Conservation (phyloP, 2,329 filamentous ascomycete genomes). For the Paecilomyces dactylethromorphus region DNA sequence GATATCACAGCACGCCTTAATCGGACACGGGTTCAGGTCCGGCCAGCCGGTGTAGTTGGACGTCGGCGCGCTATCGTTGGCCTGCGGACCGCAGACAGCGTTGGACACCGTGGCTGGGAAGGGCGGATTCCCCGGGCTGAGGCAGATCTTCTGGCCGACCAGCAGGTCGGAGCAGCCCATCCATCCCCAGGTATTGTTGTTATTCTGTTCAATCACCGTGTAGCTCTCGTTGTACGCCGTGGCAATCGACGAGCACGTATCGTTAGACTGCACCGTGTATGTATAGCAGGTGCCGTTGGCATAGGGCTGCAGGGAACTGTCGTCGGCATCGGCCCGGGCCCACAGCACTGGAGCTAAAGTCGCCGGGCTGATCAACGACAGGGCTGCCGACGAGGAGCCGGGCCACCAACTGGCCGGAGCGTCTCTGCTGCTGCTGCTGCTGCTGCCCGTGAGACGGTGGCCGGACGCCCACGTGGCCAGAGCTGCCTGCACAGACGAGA, state of each 20-base stretch:
- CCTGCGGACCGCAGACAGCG: slow-evolving; percentile 38
- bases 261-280: slow-evolving; percentile 26
- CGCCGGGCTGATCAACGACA: too few species aligned
- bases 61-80: slow-evolving; percentile 26
- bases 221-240: slow-evolving; percentile 23
- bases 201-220: slow-evolving; percentile 29
- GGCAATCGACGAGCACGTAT: slow-evolving; percentile 27
- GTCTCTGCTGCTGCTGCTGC: too few species aligned
- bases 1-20: slow-evolving; percentile 36
- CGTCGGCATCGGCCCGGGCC: too few species aligned
- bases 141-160: slow-evolving; percentile 25
- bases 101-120: slow-evolving; percentile 29
- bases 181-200: slow-evolving; percentile 39
- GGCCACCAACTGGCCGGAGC: too few species aligned
- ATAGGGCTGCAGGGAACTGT: too few species aligned
- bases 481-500: too few species aligned
- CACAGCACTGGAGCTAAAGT: neutral
- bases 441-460: neutral
- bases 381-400: neutral
- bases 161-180: slow-evolving; percentile 27
- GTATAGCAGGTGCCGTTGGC: slow-evolving; percentile 32
- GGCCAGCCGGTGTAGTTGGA: slow-evolving; percentile 19
- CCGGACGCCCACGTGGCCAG: neutral
- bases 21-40: slow-evolving; percentile 41
- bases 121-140: slow-evolving; percentile 30